Base-by-base conservation (phyloP, 2,329 filamentous ascomycete genomes). In the Beauveria brongniartii region DNA sequence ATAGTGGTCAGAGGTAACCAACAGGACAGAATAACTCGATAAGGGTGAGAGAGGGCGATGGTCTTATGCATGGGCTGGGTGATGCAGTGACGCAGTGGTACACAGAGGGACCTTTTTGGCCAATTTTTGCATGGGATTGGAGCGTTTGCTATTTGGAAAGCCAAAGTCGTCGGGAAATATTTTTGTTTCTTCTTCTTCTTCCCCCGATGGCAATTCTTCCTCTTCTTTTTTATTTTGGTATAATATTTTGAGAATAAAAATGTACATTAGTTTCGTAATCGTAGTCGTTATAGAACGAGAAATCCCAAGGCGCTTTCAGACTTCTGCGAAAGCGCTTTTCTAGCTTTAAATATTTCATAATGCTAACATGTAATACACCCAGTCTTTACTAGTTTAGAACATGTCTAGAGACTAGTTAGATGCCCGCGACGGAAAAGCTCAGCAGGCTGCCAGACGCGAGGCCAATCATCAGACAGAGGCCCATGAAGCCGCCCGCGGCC, bases 401-500 rank as follows among this genome's bases (percentile, higher is more conserved):
- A 59, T 65, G 70, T 48, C 65, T n/a, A 50, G 28, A 16, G 34
- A 37, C 24, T 63, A 64, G 63, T 70, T 64, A 80, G 55, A 82
- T 72, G 6, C 77, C 78, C 0, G 87, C 82, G 64, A 85, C 84
- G 10, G 86, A 80, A 74, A 97, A 99, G 72, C 92, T 97, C 71
- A 95, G 73, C 68, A 97, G 74, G 75, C 93, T 97, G n/a, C 94
- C 94, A 26, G 81, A 80, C 2, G 91, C 84, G 74, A 97, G 75
- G 0, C 94, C 94, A 5, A 83, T 85, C 20, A 97, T 90, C n/a
- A 97, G 82, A 72, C 88, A 91, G 64, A 97, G 73, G 3, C 90
- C 89, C 94, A 99, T 97, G 72, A 97, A 97, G 1, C 89, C 91
- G 52, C 93, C 94, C 0, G 92, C 87, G 6, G 91, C 92, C 76